A percentile compares a stretch with the other conserved stretches of the same genome.
These are phyloP conservation scores for Pleochaeta shiraiana DNA, from an alignment of 2,329 filamentous ascomycete species.

Conservation along the genomic window DNA sequence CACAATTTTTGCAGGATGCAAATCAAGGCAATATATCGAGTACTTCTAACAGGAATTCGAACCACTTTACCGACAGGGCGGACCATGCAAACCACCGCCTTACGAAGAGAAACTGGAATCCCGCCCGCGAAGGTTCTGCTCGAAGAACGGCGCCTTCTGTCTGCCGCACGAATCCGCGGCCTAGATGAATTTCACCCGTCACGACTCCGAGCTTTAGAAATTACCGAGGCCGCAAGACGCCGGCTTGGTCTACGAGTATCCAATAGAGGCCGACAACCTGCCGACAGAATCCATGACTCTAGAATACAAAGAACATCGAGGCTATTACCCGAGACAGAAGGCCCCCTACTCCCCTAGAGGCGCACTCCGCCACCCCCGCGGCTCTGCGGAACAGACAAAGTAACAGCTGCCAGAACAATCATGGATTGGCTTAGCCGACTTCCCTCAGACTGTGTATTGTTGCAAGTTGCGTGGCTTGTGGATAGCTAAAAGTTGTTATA, in stretches of 20 bases:
- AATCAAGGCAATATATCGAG: background rate
- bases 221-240: background rate
- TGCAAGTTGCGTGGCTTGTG: too few relatives aligned
- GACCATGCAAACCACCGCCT: background rate
- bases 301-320: background rate
- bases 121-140: background rate
- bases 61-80: background rate
- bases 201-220: background rate
- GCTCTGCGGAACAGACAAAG: too few relatives aligned
- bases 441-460: too few relatives aligned
- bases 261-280: background rate
- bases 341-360: too few relatives aligned
- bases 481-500: too few relatives aligned
- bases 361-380: too few relatives aligned
- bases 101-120: background rate
- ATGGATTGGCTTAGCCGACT: too few relatives aligned
- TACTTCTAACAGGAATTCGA: background rate
- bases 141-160: background rate
- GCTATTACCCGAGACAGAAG: too few relatives aligned
- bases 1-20: background rate
- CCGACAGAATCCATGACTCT: background rate
- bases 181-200: background rate
- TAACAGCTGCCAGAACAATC: too few relatives aligned
- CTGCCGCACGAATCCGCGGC: background rate
- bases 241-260: background rate